Evolutionary conservation across 192 early-diverging fungal species (phyloP), one percentile per base, ranked within the genome.

Genomic region (Geranomyces michiganensis): DNA sequence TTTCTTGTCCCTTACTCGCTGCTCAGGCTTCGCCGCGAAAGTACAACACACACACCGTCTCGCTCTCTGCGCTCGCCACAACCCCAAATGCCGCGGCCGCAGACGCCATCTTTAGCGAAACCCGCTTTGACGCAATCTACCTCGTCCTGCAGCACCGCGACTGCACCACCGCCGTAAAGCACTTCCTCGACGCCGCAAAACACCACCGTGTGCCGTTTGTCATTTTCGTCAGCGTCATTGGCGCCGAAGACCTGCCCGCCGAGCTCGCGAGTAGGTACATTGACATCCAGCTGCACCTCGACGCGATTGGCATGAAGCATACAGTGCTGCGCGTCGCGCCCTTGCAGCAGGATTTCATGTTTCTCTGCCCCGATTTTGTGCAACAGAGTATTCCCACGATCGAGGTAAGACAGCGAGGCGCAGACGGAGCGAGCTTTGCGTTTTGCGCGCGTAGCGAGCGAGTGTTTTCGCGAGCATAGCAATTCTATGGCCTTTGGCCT

Each of bases 321-420:
- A 72, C 76, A 21, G 51, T 77, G 56, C 58, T 77, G 55, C 45
- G 65, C 9, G 30, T 32, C 19, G 68, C 69, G 9, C 75, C 75
- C 22, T 46, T 76, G 10, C 75, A 76, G 45, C 75, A 76, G 51
- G 58, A 64, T 44, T 62, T 72, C 22, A 27, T 71, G 21, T 56
- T 36, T 29, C 46, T 76, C 26, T 29, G 26, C 14, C n/a, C 29
- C 8, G 63, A 56, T 15, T 76, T 76, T 32, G 36, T 48, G n/a
- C 15, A 27, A 30, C 45, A 66, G 27, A 9, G 24, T 44, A 56
- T 76, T 41, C 59, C 65, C 30, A 71, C 75, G 0, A 55, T 76
- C 55, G 49, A 56, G 36, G 36, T 41, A 41, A 41, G 10, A 10
- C 5, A 3, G 36, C 36, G 36, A 41, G 36, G 36, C 36, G 10